Evolutionary conservation across 768 basidiomycete genomes (phyloP).

Genomic region (Floccularia luteovirens): DNA sequence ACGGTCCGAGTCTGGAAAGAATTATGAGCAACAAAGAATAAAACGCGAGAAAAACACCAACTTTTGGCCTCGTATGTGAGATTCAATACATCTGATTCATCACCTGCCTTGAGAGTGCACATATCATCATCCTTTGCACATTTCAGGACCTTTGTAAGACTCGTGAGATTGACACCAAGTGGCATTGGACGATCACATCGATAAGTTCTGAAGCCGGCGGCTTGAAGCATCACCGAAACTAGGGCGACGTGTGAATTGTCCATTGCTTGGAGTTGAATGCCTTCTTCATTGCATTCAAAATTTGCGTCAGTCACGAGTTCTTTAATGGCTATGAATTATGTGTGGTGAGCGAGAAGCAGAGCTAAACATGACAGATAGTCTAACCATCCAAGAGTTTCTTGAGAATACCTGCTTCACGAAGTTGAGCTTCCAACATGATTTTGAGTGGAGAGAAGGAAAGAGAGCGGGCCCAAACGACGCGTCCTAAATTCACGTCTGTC

Average conservation of each 20-base stretch:
- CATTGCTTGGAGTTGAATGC: conserved; percentile 95
- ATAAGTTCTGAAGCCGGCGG: conserved; percentile 76
- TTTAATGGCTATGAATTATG: conserved; percentile 70
- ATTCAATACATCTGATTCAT: conserved; percentile 84
- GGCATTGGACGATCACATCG: conserved; percentile 96
- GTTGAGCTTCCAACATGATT: conserved; percentile 85
- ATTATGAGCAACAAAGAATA: not conserved
- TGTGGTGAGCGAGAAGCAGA: conserved; percentile 4
- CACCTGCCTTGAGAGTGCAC: conserved; percentile 84
- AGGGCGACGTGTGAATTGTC: conserved; percentile 99
- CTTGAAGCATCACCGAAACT: conserved; percentile 78
- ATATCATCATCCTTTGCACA: conserved; percentile 96
- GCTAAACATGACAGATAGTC: conserved; percentile 14
- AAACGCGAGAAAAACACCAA: conserved; percentile 27
- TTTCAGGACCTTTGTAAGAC: conserved; percentile 91
- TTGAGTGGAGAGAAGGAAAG: conserved; percentile 8
- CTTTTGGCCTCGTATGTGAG: conserved; percentile 88
- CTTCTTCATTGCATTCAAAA: conserved; percentile 95
- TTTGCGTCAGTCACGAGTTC: conserved; percentile 97
- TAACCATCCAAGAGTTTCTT: conserved; percentile 92
- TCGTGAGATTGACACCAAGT: conserved; percentile 78
- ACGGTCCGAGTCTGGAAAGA: conserved; percentile 71
- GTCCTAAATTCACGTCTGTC: not conserved
- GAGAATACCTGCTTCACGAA: conserved; percentile 79
- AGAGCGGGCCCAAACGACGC: not conserved